A percentile compares a stretch with the other conserved stretches of the same genome.
Conservation (phyloP, 495 filamentous ascomycete genomes). For the Neurospora sp. region DNA sequence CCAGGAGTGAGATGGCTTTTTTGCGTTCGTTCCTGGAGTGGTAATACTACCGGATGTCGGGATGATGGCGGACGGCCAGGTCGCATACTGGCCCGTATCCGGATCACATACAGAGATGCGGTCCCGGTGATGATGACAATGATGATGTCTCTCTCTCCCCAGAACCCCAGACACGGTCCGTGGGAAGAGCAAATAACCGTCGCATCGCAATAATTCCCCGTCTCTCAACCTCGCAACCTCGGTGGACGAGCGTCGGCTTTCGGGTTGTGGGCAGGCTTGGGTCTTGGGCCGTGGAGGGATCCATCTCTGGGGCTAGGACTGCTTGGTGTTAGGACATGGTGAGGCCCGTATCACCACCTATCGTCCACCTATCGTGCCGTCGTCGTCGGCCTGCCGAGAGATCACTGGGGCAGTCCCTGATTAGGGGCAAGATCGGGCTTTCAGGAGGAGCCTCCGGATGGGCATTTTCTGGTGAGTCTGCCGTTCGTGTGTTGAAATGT, state of each 20-base stretch:
- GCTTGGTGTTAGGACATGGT: neutral
- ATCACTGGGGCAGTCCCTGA: neutral
- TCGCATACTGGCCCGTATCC: neutral
- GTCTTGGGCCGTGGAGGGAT: neutral
- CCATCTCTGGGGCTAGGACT: neutral
- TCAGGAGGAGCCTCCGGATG: neutral
- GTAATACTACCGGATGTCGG: neutral
- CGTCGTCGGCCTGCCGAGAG: neutral
- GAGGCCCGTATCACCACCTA: neutral
- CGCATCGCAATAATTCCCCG: neutral
- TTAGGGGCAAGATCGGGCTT: neutral
- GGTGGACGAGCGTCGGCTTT: neutral
- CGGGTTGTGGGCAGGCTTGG: neutral
- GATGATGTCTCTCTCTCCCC: neutral
- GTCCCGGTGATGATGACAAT: neutral
- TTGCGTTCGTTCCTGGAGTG: neutral
- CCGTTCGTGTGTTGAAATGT: neutral
- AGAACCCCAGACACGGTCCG: neutral
- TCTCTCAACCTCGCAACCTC: neutral
- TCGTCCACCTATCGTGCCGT: neutral
- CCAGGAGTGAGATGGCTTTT: neutral
- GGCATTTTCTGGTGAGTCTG: neutral
- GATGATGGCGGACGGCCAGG: neutral
- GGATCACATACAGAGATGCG: neutral
- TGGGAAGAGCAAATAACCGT: neutral